Conservation (phyloP, 2,329 filamentous ascomycete species). For the Penicillium corylophilum region DNA sequence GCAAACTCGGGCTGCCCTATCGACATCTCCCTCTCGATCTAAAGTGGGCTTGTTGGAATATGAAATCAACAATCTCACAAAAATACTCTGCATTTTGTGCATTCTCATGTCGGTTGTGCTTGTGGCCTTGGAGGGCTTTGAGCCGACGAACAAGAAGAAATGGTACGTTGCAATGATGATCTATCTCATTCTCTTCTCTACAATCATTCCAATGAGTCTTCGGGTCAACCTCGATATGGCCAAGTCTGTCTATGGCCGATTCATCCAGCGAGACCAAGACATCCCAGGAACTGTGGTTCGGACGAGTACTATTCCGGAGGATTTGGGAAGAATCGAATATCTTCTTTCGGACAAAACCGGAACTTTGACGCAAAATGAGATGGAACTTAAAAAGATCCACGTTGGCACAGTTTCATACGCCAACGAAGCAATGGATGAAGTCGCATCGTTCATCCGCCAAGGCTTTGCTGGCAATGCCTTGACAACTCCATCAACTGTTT, state of each 20-base stretch:
- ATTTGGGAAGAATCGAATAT: conserved; percentile 93
- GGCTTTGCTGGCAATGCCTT: conserved; percentile 65
- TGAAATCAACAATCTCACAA: conserved; percentile 95
- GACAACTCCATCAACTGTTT: conserved; percentile 73
- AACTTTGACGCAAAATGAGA: conserved; percentile 95
- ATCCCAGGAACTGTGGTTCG: conserved; percentile 91
- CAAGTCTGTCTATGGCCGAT: conserved; percentile 92
- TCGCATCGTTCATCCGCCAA: conserved; percentile 79
- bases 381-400: conserved; percentile 99
- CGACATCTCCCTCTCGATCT: conserved; percentile 85
- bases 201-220: conserved; percentile 94
- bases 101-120: conserved; percentile 70
- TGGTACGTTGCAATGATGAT: conserved; percentile 99
- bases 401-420: conserved; percentile 97
- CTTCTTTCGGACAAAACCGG: conserved; percentile 96
- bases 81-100: conserved; percentile 80
- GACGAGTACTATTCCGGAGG: conserved; percentile 96
- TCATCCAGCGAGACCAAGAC: conserved; percentile 86
- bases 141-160: conserved; percentile 50
- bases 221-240: conserved; percentile 96
- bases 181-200: conserved; percentile 98
- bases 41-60: conserved; percentile 92
- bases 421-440: conserved; percentile 98
- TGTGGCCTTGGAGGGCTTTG: conserved; percentile 82
- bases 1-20: conserved; percentile 89